phyloP scores from a whole-genome alignment of 2,329 filamentous ascomycete species.

The Cladorrhinum sp. region DNA sequence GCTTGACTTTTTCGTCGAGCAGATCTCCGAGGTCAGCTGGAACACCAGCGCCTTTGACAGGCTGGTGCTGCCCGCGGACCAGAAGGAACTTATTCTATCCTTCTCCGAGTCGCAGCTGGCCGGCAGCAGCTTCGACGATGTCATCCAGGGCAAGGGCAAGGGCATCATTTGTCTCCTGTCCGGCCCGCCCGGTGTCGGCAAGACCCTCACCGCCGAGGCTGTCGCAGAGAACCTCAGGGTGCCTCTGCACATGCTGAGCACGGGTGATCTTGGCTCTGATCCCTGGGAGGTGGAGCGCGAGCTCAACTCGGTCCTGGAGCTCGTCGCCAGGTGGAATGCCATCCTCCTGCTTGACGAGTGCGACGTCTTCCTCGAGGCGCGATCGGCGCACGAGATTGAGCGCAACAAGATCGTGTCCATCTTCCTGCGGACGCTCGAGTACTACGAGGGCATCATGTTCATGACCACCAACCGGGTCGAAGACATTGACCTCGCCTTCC shows the following conservation, averaged over 20 bases:
- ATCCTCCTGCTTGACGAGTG: slow-evolving; percentile 71
- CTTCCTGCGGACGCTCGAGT: slow-evolving; percentile 44
- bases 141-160: slow-evolving; percentile 51
- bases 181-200: slow-evolving; percentile 48
- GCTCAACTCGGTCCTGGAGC: slow-evolving; percentile 66
- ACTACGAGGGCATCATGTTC: slow-evolving; percentile 49
- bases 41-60: slow-evolving; percentile 47
- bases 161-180: slow-evolving; percentile 49
- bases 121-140: slow-evolving; percentile 45
- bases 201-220: slow-evolving; percentile 48
- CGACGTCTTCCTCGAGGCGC: slow-evolving; percentile 35
- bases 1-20: slow-evolving; percentile 49
- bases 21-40: slow-evolving; percentile 45
- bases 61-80: slow-evolving; percentile 47
- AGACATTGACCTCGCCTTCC: slow-evolving; percentile 46
- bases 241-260: slow-evolving; percentile 51
- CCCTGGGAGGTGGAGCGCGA: slow-evolving; percentile 62
- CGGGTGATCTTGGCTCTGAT: slow-evolving; percentile 69
- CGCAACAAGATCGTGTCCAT: slow-evolving; percentile 41
- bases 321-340: slow-evolving; percentile 70
- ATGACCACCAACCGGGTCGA: slow-evolving; percentile 47
- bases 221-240: slow-evolving; percentile 48
- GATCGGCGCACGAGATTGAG: slow-evolving; percentile 42
- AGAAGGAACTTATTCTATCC: slow-evolving; percentile 51
- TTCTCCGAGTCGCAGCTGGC: slow-evolving; percentile 49